These are phyloP conservation scores for Penicillium digitatum DNA, from an alignment of 2,329 filamentous ascomycete species.

Conservation along the genomic window DNA sequence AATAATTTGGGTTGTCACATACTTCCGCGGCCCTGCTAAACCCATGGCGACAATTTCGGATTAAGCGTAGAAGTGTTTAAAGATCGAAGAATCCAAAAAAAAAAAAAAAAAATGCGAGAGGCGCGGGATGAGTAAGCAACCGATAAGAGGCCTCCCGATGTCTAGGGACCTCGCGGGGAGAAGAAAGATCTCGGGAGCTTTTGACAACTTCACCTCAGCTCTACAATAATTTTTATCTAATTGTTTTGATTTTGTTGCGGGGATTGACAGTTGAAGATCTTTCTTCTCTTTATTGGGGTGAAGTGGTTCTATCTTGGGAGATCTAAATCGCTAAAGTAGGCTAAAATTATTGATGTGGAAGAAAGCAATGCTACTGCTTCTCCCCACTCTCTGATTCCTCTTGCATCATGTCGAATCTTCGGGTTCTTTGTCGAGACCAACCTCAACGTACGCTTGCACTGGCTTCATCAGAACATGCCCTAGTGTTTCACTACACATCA, in stretches of 20 bases:
- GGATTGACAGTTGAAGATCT: neutral
- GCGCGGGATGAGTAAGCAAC: slow-evolving; percentile 16
- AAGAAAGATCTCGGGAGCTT: neutral
- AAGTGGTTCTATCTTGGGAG: neutral
- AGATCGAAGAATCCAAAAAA: neutral
- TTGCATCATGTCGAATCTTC: slow-evolving; percentile 56
- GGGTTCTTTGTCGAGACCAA: slow-evolving; percentile 79
- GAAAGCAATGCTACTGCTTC: slow-evolving; percentile 6
- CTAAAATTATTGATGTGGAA: neutral
- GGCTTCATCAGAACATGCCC: slow-evolving; percentile 69
- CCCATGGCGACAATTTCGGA: slow-evolving; percentile 52
- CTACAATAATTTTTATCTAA: neutral
- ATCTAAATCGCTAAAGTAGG: slow-evolving; percentile 3
- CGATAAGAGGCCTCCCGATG: slow-evolving; percentile 17
- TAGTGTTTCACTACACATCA: slow-evolving; percentile 77
- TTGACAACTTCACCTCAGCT: neutral
- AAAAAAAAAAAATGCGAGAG: slow-evolving; percentile 6
- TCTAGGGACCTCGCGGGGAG: neutral
- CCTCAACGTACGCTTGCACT: slow-evolving; percentile 85
- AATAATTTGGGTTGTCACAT: slow-evolving; percentile 24
- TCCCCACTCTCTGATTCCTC: neutral
- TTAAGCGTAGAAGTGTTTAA: neutral
- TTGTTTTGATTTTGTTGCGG: neutral
- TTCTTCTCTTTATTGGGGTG: neutral
- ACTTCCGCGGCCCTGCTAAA: slow-evolving; percentile 66